These are phyloP conservation scores for Aspergillus felis DNA, from an alignment of 2,329 filamentous ascomycete species.

Conservation along the genomic window DNA sequence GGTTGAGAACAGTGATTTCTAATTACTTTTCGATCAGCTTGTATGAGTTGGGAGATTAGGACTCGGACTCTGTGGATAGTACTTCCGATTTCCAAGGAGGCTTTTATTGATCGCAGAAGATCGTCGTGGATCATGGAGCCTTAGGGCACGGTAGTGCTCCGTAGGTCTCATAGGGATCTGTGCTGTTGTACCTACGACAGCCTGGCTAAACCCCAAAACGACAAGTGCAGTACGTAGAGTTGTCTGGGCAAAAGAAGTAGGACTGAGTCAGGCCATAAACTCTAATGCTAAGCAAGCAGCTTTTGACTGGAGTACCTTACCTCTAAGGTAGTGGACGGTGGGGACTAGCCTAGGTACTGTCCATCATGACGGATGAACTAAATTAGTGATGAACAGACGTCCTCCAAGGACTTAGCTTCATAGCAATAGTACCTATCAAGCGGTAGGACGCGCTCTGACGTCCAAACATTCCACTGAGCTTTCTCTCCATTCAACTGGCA, in stretches of 20 bases:
- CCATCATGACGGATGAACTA: neutral
- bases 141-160: neutral
- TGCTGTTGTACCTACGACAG: conserved; percentile 13
- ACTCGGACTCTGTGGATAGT: neutral
- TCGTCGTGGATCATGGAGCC: neutral
- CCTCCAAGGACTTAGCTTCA: neutral
- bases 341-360: neutral
- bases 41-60: neutral
- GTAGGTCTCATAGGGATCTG: neutral
- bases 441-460: neutral
- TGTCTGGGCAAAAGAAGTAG: neutral
- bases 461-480: neutral
- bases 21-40: neutral
- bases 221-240: neutral
- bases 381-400: neutral
- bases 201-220: neutral
- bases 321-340: neutral
- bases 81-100: neutral
- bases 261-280: neutral
- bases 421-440: neutral
- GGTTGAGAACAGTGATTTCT: neutral
- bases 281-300: neutral
- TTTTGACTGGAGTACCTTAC: neutral
- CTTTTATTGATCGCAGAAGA: neutral
- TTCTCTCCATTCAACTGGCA: neutral